Evolutionary conservation across 768 basidiomycete genomes (phyloP).

Genomic region (Podaxis carcinomalis): DNA sequence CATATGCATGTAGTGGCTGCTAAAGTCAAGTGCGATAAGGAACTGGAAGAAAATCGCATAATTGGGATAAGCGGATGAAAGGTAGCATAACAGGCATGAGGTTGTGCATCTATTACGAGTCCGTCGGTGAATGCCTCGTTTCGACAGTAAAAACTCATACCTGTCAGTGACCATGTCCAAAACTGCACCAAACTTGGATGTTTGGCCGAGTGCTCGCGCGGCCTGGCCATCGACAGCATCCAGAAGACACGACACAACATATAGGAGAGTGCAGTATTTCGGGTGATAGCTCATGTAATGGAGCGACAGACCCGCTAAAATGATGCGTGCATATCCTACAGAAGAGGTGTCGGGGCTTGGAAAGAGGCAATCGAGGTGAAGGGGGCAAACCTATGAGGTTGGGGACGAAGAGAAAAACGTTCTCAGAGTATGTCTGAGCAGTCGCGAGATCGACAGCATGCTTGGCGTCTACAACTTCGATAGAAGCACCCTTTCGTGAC

Average conservation of each 20-base stretch:
- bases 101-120: slow-evolving; percentile 77
- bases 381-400: slow-evolving; percentile 82
- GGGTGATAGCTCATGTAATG: slow-evolving; percentile 96
- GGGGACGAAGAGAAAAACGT: slow-evolving; percentile 95
- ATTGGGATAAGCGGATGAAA: slow-evolving; percentile 85
- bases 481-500: slow-evolving; percentile 45
- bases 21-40: slow-evolving; percentile 95
- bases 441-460: slow-evolving; percentile 85
- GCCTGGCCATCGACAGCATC: slow-evolving; percentile 96
- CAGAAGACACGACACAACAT: slow-evolving; percentile 85
- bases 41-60: slow-evolving; percentile 87
- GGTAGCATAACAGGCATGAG: slow-evolving; percentile 89
- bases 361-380: slow-evolving; percentile 7
- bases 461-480: slow-evolving; percentile 78
- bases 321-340: slow-evolving; percentile 84
- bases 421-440: slow-evolving; percentile 84
- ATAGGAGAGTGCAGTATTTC: slow-evolving; percentile 84
- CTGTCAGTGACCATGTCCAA: slow-evolving; percentile 99
- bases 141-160: slow-evolving; percentile 40
- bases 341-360: slow-evolving; percentile 13
- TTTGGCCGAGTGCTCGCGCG: slow-evolving; percentile 83
- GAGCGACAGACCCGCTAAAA: slow-evolving; percentile 85
- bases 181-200: slow-evolving; percentile 95
- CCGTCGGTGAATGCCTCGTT: slow-evolving; percentile 1
- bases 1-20: slow-evolving; percentile 99